Base-by-base conservation (phyloP, 2,329 filamentous ascomycete genomes). In the Grosmannia serpens region DNA sequence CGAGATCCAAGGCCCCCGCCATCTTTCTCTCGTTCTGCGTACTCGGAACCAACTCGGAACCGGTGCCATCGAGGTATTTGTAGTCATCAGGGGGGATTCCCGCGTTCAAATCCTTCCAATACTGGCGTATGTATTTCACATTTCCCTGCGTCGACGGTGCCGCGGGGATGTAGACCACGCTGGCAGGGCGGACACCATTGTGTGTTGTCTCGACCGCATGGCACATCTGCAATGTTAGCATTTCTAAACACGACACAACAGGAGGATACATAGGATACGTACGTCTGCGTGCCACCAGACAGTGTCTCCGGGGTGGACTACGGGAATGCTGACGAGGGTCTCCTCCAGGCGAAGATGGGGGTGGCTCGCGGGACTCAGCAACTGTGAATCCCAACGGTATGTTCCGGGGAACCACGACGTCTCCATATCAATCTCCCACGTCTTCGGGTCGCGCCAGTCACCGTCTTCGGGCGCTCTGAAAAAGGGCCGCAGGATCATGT, bases 401-500 rank as follows among this genome's bases (percentile, higher is more conserved):
- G 72, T 73, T 0, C 73, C 73, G 0, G 73, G 74, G 53, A 75
- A 75, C 64, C 66, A 70, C 6, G 64, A 60, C 1, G 59, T 63
- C 0, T 65, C 60, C 13, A 17, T 17, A 51, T 72, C 67, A 15
- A 74, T 63, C 1, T 64, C 67, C 72, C 72, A 74, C 60, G 72
- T 71, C 1, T 53, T 56, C 0, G 70, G 68, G 56, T 74, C 69
- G 7, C 70, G 38, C 33, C 74, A 68, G 1, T 58, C 55, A 0
- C 59, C 57, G 27, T 67, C 61, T 10, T 59, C 52, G 0, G 72
- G 73, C 1, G 70, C 67, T 24, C 56, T 59, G 65, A 76, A 75
- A 60, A 76, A 74, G 1, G 73, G 73, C 13, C 73, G 66, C n/a
- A 76, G 66, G 10, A 76, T 62, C 51, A 74, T 59, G 59, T 76